Base-by-base conservation (phyloP, 352 stramenopile species). In the Peronospora tabacina region DNA sequence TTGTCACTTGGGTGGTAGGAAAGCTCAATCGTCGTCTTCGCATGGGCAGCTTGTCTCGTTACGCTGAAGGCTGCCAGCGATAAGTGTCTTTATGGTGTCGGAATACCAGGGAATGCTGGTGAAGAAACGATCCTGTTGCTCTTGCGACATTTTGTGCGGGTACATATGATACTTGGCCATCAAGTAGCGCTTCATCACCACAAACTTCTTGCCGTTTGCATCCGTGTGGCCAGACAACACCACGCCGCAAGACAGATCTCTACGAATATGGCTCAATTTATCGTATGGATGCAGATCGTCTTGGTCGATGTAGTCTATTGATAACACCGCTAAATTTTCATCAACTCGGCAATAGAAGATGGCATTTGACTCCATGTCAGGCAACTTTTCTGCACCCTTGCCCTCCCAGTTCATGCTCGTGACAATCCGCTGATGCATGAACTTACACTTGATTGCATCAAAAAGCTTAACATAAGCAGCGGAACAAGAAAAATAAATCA, bases 161-260 rank as follows among this genome's bases (percentile, higher is more conserved):
- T 77, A 83, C 74, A 88, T 81, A 70, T 88, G 77, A 52, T 75
- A 86, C 58, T 86, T 88, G 26, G 74, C 72, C 74, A 88, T 82
- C 45, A 85, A 46, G 29, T 82, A 88, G 10, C 76, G 74, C 50
- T 89, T 89, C 74, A 89, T 87, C 49, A 89, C 70, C 12, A 89
- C 75, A 15, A 48, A 87, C 43, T 78, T 75, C 41, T 77, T 83
- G 44, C 77, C 77, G 12, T 81, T 50, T 3, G 54, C 66, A 62
- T 85, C 75, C 1, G 70, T 66, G 46, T 89, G 71, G 8, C 71
- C 65, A 1, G 72, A 78, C 11, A 89, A 55, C 58, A 89, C 77
- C 35, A 87, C 77, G 29, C 75, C 78, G 46, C 75, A 85, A 15
- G 69, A 80, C 28, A 84, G 62, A 52, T 90, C 78, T 63, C 85